Percentiles rank a stretch among this genome's conserved stretches.
Evolutionary conservation across 2,329 filamentous ascomycete species (phyloP).

Genomic region (Aureobasidium sp.): DNA sequence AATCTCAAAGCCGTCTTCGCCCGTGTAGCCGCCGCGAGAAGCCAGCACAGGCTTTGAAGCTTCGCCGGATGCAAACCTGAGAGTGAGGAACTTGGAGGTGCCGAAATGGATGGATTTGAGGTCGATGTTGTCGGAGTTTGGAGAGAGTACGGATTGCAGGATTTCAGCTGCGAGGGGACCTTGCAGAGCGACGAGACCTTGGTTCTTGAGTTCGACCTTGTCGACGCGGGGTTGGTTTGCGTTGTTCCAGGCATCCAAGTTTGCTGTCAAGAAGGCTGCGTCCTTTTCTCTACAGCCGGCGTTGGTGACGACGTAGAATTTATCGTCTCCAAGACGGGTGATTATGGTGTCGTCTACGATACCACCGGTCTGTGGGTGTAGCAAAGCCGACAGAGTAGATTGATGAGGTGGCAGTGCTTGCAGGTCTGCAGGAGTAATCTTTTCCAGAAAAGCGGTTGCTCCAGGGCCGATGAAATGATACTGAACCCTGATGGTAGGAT

Average conservation of each 20-base stretch:
- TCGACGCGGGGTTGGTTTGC: slow-evolving; percentile 32
- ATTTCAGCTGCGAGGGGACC: slow-evolving; percentile 70
- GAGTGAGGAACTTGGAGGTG: slow-evolving; percentile 57
- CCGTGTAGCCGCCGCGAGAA: slow-evolving; percentile 88
- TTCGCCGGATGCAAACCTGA: slow-evolving; percentile 52
- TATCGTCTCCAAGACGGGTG: slow-evolving; percentile 64
- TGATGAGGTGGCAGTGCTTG: slow-evolving; percentile 57
- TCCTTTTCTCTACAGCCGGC: slow-evolving; percentile 89
- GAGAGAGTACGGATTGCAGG: slow-evolving; percentile 56
- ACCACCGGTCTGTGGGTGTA: slow-evolving; percentile 73
- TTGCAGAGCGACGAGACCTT: slow-evolving; percentile 82
- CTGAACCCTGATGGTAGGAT: slow-evolving; percentile 54
- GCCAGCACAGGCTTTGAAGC: slow-evolving; percentile 57
- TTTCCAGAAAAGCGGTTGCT: slow-evolving; percentile 73
- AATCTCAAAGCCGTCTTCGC: slow-evolving; percentile 97
- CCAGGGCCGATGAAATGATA: slow-evolving; percentile 77
- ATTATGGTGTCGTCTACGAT: slow-evolving; percentile 95
- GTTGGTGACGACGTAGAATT: slow-evolving; percentile 92
- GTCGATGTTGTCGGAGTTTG: slow-evolving; percentile 37
- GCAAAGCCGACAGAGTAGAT: slow-evolving; percentile 76
- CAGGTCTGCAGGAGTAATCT: slow-evolving; percentile 71
- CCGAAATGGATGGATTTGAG: slow-evolving; percentile 76
- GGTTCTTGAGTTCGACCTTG: slow-evolving; percentile 47
- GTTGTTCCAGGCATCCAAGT: slow-evolving; percentile 57
- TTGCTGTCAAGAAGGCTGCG: slow-evolving; percentile 62